Percentiles rank a stretch among this genome's conserved stretches.
Conservation (phyloP, 805 yeast genomes). For the Clavispora phyllophila region DNA sequence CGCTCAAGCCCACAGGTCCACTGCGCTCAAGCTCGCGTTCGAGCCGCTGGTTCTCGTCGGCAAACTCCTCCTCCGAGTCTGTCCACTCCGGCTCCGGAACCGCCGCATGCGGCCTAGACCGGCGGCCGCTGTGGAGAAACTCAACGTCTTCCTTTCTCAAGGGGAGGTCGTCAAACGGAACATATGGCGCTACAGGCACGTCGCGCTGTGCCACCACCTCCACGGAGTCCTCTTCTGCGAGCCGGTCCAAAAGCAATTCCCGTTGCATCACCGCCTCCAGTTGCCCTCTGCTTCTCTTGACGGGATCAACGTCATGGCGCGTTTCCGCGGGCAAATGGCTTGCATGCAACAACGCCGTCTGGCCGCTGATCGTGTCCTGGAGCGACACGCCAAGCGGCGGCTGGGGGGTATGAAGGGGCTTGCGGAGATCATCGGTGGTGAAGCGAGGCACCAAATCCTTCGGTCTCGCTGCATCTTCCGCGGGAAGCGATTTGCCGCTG, state of each 20-base stretch:
- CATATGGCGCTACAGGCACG: conserved; percentile 15
- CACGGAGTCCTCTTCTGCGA: conserved; percentile 34
- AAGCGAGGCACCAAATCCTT: conserved; percentile 17
- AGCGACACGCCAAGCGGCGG: conserved; percentile 9
- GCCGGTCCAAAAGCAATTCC: conserved; percentile 13
- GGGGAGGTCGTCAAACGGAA: conserved; percentile 19
- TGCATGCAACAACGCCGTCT: conserved; percentile 19
- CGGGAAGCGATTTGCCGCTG: conserved; percentile 12
- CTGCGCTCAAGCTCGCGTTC: conserved; percentile 8
- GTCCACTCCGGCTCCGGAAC: conserved; percentile 8
- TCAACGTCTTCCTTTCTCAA: conserved; percentile 18
- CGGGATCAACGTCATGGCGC: conserved; percentile 20
- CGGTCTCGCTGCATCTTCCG: conserved; percentile 16
- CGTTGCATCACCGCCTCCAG: conserved; percentile 1
- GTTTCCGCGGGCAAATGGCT: conserved; percentile 6
- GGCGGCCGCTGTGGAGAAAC: conserved; percentile 20
- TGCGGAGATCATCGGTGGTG: conserved; percentile 24
- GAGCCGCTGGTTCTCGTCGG: conserved; percentile 1
- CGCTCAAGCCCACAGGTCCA: conserved; percentile 26
- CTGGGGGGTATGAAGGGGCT: conserved; percentile 8
- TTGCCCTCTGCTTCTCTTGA: conserved; percentile 14
- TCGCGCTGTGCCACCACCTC: conserved; percentile 41
- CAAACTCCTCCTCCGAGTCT: conserved; percentile 8
- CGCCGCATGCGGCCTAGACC: conserved; percentile 4
- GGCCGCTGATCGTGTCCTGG: conserved; percentile 12